Percentiles rank a stretch among this genome's conserved stretches.
Evolutionary conservation across 495 filamentous ascomycete genomes (phyloP).

Genomic region (Daldinia childiae): DNA sequence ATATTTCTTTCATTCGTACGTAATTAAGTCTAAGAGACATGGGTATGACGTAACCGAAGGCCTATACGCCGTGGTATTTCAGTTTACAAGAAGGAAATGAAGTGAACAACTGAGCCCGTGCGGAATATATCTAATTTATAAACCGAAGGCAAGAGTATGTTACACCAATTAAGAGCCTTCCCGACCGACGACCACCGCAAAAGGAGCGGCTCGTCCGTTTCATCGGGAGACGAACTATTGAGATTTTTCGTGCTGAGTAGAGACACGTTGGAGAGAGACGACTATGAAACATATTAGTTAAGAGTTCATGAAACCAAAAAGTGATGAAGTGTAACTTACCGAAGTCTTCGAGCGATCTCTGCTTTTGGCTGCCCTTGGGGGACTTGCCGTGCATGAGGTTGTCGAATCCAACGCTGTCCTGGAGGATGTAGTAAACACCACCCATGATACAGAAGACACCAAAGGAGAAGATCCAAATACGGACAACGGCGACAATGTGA

Average conservation of each 20-base stretch:
- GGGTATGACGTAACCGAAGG: conserved; percentile 50
- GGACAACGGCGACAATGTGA: conserved; percentile 79
- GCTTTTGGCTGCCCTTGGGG: conserved; percentile 75
- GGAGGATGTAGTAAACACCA: conserved; percentile 77
- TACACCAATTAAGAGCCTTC: conserved; percentile 40
- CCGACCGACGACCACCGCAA: conserved; percentile 23
- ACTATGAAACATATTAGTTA: conserved; percentile 59
- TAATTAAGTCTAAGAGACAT: conserved; percentile 51
- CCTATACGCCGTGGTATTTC: conserved; percentile 49
- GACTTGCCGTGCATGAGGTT: conserved; percentile 92
- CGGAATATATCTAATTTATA: conserved; percentile 45
- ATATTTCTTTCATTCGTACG: conserved; percentile 49
- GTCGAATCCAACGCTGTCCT: conserved; percentile 80
- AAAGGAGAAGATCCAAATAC: conserved; percentile 90
- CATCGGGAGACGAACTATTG: conserved; percentile 57
- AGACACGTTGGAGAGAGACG: conserved; percentile 85
- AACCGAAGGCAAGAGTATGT: conserved; percentile 47
- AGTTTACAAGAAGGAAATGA: conserved; percentile 58
- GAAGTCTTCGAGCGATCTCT: conserved; percentile 85
- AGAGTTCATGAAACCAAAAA: conserved; percentile 40
- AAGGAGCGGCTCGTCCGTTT: conserved; percentile 10
- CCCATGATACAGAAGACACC: conserved; percentile 79
- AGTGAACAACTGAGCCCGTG: conserved; percentile 47
- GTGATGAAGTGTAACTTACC: conserved; percentile 61
- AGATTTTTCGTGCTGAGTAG: conserved; percentile 82